Evolutionary conservation across 305 asterid species (phyloP).

Genomic region (Solanum hybrid): DNA sequence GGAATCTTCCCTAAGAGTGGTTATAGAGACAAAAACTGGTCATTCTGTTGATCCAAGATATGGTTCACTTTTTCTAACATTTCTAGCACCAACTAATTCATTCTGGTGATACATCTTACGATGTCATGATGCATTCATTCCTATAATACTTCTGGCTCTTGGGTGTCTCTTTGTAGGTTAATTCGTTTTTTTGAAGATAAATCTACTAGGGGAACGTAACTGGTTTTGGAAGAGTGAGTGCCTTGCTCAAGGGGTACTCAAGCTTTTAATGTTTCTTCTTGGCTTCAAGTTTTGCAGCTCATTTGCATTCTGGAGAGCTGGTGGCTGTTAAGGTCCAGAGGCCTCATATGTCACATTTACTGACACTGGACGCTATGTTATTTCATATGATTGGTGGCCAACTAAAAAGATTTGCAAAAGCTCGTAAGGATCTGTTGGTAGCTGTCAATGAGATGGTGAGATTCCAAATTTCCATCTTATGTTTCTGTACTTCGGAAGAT

Average conservation of each 20-base stretch:
- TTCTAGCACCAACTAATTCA: background rate
- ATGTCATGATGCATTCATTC: background rate
- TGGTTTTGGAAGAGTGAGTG: constrained; percentile 10
- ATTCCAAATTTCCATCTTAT: constrained; percentile 9
- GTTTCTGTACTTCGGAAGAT: background rate
- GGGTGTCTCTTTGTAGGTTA: background rate
- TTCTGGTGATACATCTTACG: background rate
- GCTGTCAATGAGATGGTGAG: constrained; percentile 98
- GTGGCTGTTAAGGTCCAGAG: constrained; percentile 99
- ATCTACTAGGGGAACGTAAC: background rate
- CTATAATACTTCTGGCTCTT: background rate
- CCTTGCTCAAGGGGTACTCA: background rate
- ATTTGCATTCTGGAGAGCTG: constrained; percentile 95
- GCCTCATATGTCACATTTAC: constrained; percentile 83
- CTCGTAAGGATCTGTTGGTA: constrained; percentile 88
- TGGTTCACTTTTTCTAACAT: background rate
- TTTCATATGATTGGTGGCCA: constrained; percentile 98
- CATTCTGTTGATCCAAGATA: background rate
- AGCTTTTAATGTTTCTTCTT: constrained; percentile 36
- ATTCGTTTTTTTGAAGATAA: background rate
- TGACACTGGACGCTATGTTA: constrained; percentile 89
- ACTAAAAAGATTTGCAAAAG: constrained; percentile 91
- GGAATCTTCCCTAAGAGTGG: background rate
- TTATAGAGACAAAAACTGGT: background rate
- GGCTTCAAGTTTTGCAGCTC: constrained; percentile 91